These are phyloP conservation scores for Spathaspora sp. DNA, from an alignment of 805 yeast species.

Conservation along the genomic window DNA sequence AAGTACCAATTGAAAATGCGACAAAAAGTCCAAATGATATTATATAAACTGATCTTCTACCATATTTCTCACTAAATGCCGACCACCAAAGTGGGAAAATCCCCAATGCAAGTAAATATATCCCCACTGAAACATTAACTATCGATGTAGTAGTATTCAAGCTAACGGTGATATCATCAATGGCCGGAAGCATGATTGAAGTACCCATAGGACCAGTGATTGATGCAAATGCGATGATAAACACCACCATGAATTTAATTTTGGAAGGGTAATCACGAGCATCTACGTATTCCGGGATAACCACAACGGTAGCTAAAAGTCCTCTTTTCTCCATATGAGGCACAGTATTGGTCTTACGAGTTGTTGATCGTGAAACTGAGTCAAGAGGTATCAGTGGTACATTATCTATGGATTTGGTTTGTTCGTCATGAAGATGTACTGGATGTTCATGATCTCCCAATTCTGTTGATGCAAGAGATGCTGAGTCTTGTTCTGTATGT, in stretches of 20 bases:
- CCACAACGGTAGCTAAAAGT: slow-evolving; percentile 43
- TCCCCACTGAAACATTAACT: slow-evolving; percentile 78
- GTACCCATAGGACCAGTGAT: slow-evolving; percentile 89
- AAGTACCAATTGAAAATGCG: slow-evolving; percentile 70
- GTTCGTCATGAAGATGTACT: not conserved
- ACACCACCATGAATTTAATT: slow-evolving; percentile 53
- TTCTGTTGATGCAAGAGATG: not conserved
- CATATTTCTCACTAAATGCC: slow-evolving; percentile 67
- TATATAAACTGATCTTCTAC: slow-evolving; percentile 71
- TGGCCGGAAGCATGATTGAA: slow-evolving; percentile 77
- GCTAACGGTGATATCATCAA: slow-evolving; percentile 52
- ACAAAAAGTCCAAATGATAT: slow-evolving; percentile 60
- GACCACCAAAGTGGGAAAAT: slow-evolving; percentile 91
- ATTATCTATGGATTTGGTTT: not conserved
- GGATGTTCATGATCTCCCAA: not conserved
- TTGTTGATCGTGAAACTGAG: not conserved
- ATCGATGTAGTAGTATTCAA: slow-evolving; percentile 54
- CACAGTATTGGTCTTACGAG: slow-evolving; percentile 12
- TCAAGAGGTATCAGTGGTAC: not conserved
- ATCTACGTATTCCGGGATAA: slow-evolving; percentile 70
- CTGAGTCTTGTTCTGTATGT: not conserved
- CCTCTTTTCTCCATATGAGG: slow-evolving; percentile 52
- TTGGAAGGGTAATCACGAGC: slow-evolving; percentile 57
- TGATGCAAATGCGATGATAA: slow-evolving; percentile 69
- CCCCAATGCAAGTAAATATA: slow-evolving; percentile 70